A percentile compares a stretch with the other conserved stretches of the same genome.
Evolutionary conservation across 2,329 filamentous ascomycete species (phyloP).

Genomic region (Xylariaceae sp.): DNA sequence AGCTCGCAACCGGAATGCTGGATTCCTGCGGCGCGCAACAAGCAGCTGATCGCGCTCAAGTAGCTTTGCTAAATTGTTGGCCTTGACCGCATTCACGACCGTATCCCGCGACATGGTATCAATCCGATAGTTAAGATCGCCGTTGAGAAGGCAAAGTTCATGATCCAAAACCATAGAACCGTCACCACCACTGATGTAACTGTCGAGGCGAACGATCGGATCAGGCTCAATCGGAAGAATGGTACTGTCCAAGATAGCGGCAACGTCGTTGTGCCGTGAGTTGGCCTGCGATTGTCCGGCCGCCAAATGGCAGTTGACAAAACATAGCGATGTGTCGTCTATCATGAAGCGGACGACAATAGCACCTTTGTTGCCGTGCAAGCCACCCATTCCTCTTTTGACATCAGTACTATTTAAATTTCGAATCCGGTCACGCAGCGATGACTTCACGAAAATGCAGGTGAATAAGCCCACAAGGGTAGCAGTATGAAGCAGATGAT

Average conservation of each 20-base stretch:
- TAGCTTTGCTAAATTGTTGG: conserved; percentile 75
- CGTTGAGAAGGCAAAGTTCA: conserved; percentile 94
- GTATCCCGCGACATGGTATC: conserved; percentile 94
- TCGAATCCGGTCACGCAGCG: conserved; percentile 67
- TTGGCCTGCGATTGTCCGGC: conserved; percentile 88
- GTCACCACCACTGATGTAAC: conserved; percentile 86
- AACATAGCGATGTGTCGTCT: conserved; percentile 90
- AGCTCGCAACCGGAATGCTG: conserved; percentile 77
- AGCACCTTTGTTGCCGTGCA: conserved; percentile 95
- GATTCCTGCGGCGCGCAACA: conserved; percentile 81
- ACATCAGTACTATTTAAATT: conserved; percentile 76
- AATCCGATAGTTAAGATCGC: conserved; percentile 96
- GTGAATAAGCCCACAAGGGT: conserved; percentile 93
- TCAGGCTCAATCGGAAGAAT: conserved; percentile 70
- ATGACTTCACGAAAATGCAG: conserved; percentile 86
- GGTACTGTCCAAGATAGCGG: conserved; percentile 76
- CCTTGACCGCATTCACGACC: conserved; percentile 77
- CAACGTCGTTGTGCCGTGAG: conserved; percentile 86
- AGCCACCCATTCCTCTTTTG: conserved; percentile 91
- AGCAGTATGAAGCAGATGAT: conserved; percentile 80
- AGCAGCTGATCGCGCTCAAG: conserved; percentile 91
- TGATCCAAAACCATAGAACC: conserved; percentile 93
- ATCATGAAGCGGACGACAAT: conserved; percentile 86
- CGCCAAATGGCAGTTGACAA: conserved; percentile 95
- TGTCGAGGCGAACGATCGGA: conserved; percentile 62